phyloP scores from a whole-genome alignment of 805 yeast genomes.

The Alloascoidea hylecoeti region DNA sequence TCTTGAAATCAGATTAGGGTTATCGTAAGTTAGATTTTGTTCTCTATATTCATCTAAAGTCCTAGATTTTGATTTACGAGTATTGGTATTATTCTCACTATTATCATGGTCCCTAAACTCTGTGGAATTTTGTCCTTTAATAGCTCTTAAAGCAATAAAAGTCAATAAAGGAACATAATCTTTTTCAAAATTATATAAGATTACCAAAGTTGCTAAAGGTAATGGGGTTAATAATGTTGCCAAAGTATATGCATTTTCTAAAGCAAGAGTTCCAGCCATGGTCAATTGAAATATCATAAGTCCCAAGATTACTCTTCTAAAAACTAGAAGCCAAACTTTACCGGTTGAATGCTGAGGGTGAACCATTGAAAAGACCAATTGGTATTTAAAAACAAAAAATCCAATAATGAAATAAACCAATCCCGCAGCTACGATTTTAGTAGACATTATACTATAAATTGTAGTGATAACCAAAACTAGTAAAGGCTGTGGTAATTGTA shows the following conservation, averaged over 20 bases:
- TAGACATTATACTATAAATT: slow-evolving; percentile 79
- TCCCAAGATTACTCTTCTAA: slow-evolving; percentile 72
- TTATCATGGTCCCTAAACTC: slow-evolving; percentile 3
- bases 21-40: slow-evolving; percentile 53
- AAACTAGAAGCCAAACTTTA: slow-evolving; percentile 86
- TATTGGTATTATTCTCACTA: slow-evolving; percentile 1
- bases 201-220: slow-evolving; percentile 51
- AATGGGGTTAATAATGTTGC: slow-evolving; percentile 65
- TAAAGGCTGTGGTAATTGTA: slow-evolving; percentile 85
- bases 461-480: slow-evolving; percentile 73
- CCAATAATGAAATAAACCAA: slow-evolving; percentile 74
- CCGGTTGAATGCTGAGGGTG: slow-evolving; percentile 97
- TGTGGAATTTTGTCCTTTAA: slow-evolving; percentile 29
- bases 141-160: slow-evolving; percentile 80
- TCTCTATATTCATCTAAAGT: slow-evolving; percentile 78
- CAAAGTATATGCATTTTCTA: slow-evolving; percentile 64
- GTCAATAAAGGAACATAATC: slow-evolving; percentile 68
- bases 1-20: slow-evolving; percentile 55
- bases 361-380: slow-evolving; percentile 75
- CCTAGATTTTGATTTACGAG: slow-evolving; percentile 14
- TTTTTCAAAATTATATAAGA: slow-evolving; percentile 70
- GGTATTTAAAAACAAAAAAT: slow-evolving; percentile 82
- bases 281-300: slow-evolving; percentile 75
- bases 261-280: slow-evolving; percentile 81
- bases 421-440: slow-evolving; percentile 78